These are phyloP conservation scores for Fusarium neocosmosporiellum DNA, from an alignment of 2,329 filamentous ascomycete species.

Conservation along the genomic window DNA sequence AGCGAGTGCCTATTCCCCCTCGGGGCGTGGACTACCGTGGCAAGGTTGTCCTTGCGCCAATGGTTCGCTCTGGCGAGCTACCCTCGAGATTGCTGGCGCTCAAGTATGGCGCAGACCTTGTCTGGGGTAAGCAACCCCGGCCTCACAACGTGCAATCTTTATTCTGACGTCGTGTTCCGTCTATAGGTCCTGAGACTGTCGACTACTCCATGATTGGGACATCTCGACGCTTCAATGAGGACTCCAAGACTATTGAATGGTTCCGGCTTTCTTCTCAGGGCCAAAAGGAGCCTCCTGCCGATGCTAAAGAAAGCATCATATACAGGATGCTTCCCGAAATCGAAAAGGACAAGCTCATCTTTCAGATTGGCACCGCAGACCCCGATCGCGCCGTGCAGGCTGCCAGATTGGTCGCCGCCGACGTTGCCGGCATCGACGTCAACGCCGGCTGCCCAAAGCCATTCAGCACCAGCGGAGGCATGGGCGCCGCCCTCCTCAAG, in stretches of 20 bases:
- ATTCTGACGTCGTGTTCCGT: constrained; percentile 2
- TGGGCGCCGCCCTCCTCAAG: constrained; percentile 91
- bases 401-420: constrained; percentile 82
- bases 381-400: constrained; percentile 86
- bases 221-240: constrained; percentile 78
- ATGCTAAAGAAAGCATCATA: constrained; percentile 75
- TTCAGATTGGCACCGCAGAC: constrained; percentile 90
- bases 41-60: constrained; percentile 94
- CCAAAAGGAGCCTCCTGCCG: constrained; percentile 65
- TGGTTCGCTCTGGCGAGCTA: constrained; percentile 97
- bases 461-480: constrained; percentile 92
- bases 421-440: constrained; percentile 95
- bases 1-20: constrained; percentile 83
- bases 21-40: constrained; percentile 94
- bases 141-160: background rate
- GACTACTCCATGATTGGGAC: constrained; percentile 93
- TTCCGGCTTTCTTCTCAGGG: constrained; percentile 79
- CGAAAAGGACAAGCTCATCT: constrained; percentile 82
- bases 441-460: constrained; percentile 99
- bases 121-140: constrained; percentile 78
- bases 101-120: constrained; percentile 94
- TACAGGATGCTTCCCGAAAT: constrained; percentile 84
- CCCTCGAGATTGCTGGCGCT: constrained; percentile 89
- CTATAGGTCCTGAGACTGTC: constrained; percentile 86
- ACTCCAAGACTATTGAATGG: constrained; percentile 86